Base-by-base conservation (phyloP, 2,329 filamentous ascomycete species). In the Xylariaceae sp. region DNA sequence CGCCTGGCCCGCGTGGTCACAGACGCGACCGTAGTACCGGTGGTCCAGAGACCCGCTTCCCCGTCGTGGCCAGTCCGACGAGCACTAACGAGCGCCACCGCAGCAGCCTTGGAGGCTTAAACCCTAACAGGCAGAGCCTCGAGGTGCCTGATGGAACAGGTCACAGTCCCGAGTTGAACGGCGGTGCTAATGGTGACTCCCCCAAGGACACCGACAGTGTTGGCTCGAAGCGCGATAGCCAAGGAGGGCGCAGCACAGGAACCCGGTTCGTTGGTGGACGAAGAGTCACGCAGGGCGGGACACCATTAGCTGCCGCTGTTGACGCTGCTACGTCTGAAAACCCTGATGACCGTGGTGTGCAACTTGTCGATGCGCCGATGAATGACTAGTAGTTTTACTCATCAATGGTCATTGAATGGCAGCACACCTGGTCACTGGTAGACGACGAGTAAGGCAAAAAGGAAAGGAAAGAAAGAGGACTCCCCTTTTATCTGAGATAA, bases 1-100 rank as follows among this genome's bases (percentile, higher is more conserved):
- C 77, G 5, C 82, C 82, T 21, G 74, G 79, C 51, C 71, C 79
- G 36, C 66, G 61, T 29, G 72, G 74, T 32, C 88, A 94, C 63
- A 79, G 88, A 45, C 83, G 91, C 53, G 91, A 96, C 61, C 82
- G 87, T 56, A 94, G 88, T 64, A 83, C 80, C 34, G 78, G 81
- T 50, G 80, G 81, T 5, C 78, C 83, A 22, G 83, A 84, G 60
- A 95, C 87, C 7, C 80, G 90, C 33, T 96, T 95, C 73, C 93
- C 89, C 1, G 86, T 96, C 54, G 86, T 96, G 54, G 82, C 86
- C 5, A 81, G 79, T 54, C 83, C 79, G 50, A 82, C 73, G 37
- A 70, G 74, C 45, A 72, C 69, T 49, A 72, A 64, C 45, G 79
- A 74, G 59, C 69, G 73, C 41, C 72, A 76, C 65, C 73, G 75